Conservation (phyloP, 192 early-diverging fungal species). For the Chytriomyces sp. region DNA sequence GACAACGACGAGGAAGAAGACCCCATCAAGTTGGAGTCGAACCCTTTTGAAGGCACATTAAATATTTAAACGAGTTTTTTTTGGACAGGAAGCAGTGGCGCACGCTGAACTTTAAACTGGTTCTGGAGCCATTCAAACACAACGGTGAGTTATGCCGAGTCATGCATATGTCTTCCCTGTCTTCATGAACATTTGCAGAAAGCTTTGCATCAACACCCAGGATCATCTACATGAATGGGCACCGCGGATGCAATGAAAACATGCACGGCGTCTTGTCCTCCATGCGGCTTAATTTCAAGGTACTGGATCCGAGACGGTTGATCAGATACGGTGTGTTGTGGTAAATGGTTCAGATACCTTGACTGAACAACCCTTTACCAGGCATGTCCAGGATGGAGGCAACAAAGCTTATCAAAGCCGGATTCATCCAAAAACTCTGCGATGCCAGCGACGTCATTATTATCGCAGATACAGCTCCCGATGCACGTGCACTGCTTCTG, state of each 20-base stretch:
- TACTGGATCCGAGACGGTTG: constrained; percentile 1
- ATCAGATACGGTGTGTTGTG: neutral
- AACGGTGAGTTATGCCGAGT: neutral
- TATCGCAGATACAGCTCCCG: constrained; percentile 8
- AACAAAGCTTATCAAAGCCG: neutral
- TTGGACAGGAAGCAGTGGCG: no score
- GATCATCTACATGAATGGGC: constrained; percentile 6
- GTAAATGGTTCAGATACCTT: neutral
- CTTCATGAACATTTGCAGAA: neutral
- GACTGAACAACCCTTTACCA: neutral
- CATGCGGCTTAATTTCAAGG: constrained; percentile 1
- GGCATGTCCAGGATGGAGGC: neutral
- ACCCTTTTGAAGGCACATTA: no score
- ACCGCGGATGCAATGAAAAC: constrained; percentile 23
- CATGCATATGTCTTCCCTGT: neutral
- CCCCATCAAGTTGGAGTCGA: no score
- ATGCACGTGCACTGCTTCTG: neutral
- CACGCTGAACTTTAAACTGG: no score
- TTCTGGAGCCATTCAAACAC: no score
- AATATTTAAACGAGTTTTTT: no score
- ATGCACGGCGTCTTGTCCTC: constrained; percentile 10
- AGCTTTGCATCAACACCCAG: neutral
- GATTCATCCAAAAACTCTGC: neutral
- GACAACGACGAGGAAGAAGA: no score
- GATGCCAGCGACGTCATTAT: constrained; percentile 2